Conservation (phyloP, 2,329 filamentous ascomycete genomes). For the Beauveria varroae region DNA sequence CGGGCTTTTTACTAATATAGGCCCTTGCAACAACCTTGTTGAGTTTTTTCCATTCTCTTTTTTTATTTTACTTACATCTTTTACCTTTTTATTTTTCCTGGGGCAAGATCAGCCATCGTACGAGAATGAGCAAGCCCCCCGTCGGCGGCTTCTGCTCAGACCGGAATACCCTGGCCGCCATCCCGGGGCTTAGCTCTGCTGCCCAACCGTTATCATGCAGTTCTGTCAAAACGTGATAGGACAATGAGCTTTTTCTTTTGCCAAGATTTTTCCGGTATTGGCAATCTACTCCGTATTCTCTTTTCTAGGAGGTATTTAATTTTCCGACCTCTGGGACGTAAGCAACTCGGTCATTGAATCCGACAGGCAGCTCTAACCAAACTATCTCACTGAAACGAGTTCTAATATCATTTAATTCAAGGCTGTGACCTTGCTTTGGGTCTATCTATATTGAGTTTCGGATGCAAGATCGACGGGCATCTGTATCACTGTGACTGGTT, state of each 20-base stretch:
- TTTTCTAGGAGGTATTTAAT: no score
- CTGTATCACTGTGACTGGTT: no score
- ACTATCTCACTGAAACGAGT: no score
- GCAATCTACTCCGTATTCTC: no score
- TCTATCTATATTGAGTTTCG: no score
- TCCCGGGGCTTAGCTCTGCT: neutral
- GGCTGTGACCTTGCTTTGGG: no score
- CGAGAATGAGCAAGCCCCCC: conserved; percentile 1
- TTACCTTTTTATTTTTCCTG: neutral
- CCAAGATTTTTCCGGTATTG: neutral
- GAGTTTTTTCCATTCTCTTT: neutral
- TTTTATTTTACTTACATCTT: neutral
- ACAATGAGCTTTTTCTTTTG: neutral
- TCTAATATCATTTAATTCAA: no score
- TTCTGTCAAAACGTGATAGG: neutral
- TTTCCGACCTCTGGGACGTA: no score
- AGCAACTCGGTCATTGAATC: no score
- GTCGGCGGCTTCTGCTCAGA: neutral
- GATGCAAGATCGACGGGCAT: no score
- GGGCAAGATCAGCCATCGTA: conserved; percentile 10
- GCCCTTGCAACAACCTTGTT: neutral
- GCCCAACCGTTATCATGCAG: neutral
- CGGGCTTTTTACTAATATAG: neutral
- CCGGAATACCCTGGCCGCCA: neutral
- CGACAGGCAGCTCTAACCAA: no score